Conservation (phyloP, 345 rosid genomes). For the Hibiscus mutabilis region DNA sequence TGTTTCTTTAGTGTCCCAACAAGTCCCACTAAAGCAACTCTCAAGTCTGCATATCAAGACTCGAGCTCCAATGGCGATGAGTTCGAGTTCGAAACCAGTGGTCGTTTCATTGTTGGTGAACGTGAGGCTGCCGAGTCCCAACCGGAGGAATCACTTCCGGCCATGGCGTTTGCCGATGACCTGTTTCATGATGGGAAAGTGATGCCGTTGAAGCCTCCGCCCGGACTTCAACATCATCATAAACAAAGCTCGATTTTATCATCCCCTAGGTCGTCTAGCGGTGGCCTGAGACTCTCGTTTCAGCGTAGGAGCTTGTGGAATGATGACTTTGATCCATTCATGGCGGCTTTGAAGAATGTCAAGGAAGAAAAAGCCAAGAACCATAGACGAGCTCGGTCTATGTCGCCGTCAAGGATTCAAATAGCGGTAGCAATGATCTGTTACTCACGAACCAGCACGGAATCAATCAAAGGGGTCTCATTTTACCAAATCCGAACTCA, state of each 20-base stretch:
- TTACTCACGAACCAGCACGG: background rate
- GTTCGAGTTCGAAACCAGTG: slow-evolving; percentile 35
- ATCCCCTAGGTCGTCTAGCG: slow-evolving; percentile 14
- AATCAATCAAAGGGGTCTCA: background rate
- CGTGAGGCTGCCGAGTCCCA: background rate
- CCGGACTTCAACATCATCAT: slow-evolving; percentile 14
- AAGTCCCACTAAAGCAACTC: slow-evolving; percentile 16
- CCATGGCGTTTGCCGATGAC: slow-evolving; percentile 57
- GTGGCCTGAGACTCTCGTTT: slow-evolving; percentile 20
- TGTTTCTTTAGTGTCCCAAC: slow-evolving; percentile 25
- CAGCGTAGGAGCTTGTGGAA: slow-evolving; percentile 35
- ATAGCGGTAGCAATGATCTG: background rate
- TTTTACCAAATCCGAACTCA: background rate
- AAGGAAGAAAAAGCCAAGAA: slow-evolving; percentile 17
- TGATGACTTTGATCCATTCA: slow-evolving; percentile 54
- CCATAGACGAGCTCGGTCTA: slow-evolving; percentile 27
- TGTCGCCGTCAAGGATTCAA: slow-evolving; percentile 24
- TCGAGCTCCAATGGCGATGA: slow-evolving; percentile 16
- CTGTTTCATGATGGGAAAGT: slow-evolving; percentile 41
- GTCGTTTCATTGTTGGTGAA: slow-evolving; percentile 7
- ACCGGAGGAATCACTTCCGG: slow-evolving; percentile 20
- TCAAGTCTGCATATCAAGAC: background rate
- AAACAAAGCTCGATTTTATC: slow-evolving; percentile 5
- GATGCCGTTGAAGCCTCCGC: slow-evolving; percentile 43
- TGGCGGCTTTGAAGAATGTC: slow-evolving; percentile 40